Evolutionary conservation across 371 early-diverging fungal genomes (phyloP).

Genomic region (Saksenaea oblongispora): DNA sequence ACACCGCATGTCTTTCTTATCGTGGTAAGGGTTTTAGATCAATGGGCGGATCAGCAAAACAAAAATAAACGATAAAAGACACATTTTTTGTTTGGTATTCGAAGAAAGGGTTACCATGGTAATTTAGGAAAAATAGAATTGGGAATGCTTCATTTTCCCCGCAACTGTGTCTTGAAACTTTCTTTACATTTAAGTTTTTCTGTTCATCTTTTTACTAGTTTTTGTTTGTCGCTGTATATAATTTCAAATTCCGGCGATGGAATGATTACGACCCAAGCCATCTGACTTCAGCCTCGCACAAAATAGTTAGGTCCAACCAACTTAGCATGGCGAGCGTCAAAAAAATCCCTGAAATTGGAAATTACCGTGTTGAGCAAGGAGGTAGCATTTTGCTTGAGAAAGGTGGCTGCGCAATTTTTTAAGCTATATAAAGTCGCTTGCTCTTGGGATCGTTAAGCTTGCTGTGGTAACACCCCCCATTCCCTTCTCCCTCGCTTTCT

Average conservation of each 20-base stretch:
- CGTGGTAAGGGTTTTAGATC: constrained; percentile 1
- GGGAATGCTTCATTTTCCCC: background rate
- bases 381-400: too few relatives aligned
- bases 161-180: background rate
- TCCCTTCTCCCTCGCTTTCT: background rate
- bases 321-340: too few relatives aligned
- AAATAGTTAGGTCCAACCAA: too few relatives aligned
- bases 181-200: background rate
- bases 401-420: too few relatives aligned
- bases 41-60: constrained; percentile 4
- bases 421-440: too few relatives aligned
- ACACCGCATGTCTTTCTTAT: constrained; percentile 2
- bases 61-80: background rate
- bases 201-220: background rate
- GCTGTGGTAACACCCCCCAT: background rate
- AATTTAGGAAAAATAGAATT: background rate
- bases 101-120: background rate
- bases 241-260: background rate
- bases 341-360: too few relatives aligned
- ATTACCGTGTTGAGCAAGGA: too few relatives aligned
- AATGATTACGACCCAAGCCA: background rate
- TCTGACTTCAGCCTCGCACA: too few relatives aligned
- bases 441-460: background rate
- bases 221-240: background rate
- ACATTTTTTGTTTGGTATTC: background rate